Conservation (phyloP, 179 eudicot genomes). For the Amaranthus tricolor region DNA sequence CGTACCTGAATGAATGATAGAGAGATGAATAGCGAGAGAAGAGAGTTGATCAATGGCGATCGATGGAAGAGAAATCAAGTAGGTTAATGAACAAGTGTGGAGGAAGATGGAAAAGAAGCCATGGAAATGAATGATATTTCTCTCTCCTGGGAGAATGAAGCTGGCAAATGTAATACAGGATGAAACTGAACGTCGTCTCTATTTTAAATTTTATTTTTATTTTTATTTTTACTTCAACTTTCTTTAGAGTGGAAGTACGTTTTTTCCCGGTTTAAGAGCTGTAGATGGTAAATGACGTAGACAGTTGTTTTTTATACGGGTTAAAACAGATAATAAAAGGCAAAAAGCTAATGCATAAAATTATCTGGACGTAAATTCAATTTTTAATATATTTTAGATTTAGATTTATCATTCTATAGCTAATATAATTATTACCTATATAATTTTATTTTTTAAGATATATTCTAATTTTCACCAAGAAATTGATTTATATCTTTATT, state of each 20-base stretch:
- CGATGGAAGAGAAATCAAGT: conserved; percentile 9
- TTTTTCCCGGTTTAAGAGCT: neutral
- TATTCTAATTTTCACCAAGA: no score
- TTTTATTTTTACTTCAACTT: no score
- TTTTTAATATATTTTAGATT: no score
- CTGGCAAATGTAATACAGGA: neutral
- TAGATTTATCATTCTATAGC: no score
- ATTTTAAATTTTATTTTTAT: neutral
- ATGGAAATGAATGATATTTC: conserved; percentile 17
- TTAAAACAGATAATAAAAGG: no score
- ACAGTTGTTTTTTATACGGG: no score
- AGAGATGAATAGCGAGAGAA: neutral
- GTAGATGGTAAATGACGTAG: neutral
- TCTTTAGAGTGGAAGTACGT: no score
- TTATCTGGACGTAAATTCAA: no score
- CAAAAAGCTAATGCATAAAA: no score
- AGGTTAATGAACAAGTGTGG: neutral
- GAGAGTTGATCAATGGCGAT: conserved; percentile 1
- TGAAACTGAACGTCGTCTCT: conserved; percentile 2
- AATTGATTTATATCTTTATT: no score
- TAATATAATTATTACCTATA: no score
- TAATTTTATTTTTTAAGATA: no score
- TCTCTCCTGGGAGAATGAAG: conserved; percentile 14
- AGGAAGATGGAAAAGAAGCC: conserved; percentile 16
- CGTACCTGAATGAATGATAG: conserved; percentile 9